These are phyloP conservation scores for Cokeromyces recurvatus DNA, from an alignment of 371 early-diverging fungal genomes.

Conservation along the genomic window DNA sequence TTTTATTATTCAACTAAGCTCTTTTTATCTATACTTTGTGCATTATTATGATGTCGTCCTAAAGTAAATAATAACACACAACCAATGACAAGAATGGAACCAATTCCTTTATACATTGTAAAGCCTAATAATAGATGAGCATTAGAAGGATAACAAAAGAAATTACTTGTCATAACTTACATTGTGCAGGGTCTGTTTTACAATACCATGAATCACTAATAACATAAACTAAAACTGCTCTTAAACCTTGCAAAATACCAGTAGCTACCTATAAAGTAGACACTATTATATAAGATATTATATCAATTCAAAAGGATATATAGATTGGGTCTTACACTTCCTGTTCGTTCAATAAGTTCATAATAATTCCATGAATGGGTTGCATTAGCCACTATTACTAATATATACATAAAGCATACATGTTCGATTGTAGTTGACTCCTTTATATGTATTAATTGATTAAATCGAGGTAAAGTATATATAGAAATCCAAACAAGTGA, in stretches of 20 bases:
- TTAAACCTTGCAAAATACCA: constrained; percentile 67
- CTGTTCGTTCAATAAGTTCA: constrained; percentile 48
- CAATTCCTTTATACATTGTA: constrained; percentile 36
- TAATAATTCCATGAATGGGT: constrained; percentile 51
- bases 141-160: background rate
- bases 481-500: constrained; percentile 39
- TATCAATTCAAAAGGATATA: constrained; percentile 9
- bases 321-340: constrained; percentile 41
- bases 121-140: constrained; percentile 14
- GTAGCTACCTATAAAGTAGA: constrained; percentile 47
- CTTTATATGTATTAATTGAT: constrained; percentile 31
- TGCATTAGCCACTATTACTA: constrained; percentile 30
- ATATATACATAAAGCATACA: constrained; percentile 25
- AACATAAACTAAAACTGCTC: constrained; percentile 70
- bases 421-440: constrained; percentile 5
- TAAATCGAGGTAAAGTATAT: constrained; percentile 46
- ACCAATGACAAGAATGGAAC: constrained; percentile 41
- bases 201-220: constrained; percentile 69
- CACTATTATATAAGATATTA: constrained; percentile 5
- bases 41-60: no score
- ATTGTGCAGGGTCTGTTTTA: constrained; percentile 58
- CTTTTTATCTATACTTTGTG: no score
- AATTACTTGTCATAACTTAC: constrained; percentile 22
- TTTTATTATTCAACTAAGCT: no score
- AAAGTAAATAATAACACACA: constrained; percentile 44